These are phyloP conservation scores for Rhizopus microsporus DNA, from an alignment of 371 early-diverging fungal genomes.

Conservation along the genomic window DNA sequence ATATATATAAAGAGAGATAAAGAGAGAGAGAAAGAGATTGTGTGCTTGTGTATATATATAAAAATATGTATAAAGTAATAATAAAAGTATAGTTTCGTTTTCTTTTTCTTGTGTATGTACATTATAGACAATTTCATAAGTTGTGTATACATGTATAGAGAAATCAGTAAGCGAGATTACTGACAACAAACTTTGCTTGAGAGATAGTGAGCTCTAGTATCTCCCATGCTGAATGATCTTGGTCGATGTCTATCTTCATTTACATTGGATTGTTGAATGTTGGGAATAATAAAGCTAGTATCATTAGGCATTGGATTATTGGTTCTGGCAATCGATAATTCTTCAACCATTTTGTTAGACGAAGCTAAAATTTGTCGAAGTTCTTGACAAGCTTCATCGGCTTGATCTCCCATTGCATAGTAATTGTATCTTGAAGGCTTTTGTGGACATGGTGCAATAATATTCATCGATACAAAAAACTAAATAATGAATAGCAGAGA, in stretches of 20 bases:
- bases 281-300: constrained; percentile 23
- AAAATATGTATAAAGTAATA: too few species aligned
- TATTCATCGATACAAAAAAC: constrained; percentile 19
- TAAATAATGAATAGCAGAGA: too few species aligned
- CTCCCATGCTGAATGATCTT: constrained; percentile 33
- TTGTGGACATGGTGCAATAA: constrained; percentile 30
- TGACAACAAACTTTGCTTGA: not conserved
- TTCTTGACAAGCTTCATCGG: constrained; percentile 31
- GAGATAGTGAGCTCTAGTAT: constrained; percentile 16
- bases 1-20: too few species aligned
- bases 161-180: not conserved
- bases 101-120: too few species aligned
- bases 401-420: constrained; percentile 8
- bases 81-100: too few species aligned
- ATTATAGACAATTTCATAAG: too few species aligned
- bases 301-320: constrained; percentile 35
- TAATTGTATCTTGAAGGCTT: constrained; percentile 18
- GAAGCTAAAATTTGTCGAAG: constrained; percentile 23
- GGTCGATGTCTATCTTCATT: constrained; percentile 21
- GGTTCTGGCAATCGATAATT: constrained; percentile 21
- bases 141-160: too few species aligned
- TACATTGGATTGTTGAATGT: constrained; percentile 11
- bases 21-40: too few species aligned
- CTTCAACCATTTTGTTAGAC: constrained; percentile 17
- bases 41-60: too few species aligned